These are phyloP conservation scores for Lactarius quietus DNA, from an alignment of 768 basidiomycete genomes.

Conservation along the genomic window DNA sequence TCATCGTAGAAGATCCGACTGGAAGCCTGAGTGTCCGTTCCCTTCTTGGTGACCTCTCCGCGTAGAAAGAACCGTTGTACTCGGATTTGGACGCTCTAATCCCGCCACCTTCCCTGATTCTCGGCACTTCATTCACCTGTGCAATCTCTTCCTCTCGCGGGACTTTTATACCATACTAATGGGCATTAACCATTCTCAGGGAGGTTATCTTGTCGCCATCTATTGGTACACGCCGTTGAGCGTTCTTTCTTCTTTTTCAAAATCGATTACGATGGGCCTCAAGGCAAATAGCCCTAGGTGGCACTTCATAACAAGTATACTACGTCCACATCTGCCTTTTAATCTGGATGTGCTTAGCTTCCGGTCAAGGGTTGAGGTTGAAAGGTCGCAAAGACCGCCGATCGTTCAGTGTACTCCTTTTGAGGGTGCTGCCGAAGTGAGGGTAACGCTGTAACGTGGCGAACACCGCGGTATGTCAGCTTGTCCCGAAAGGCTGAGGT, in stretches of 20 bases:
- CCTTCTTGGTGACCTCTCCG: background rate
- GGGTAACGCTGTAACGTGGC: background rate
- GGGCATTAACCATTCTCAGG: background rate
- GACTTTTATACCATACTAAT: background rate
- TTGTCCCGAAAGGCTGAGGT: too few relatives aligned
- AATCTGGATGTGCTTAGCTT: background rate
- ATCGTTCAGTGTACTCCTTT: background rate
- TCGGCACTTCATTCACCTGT: background rate
- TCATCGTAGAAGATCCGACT: background rate
- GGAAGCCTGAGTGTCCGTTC: background rate
- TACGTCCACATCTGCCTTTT: background rate
- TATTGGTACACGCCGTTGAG: background rate
- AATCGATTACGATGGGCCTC: background rate
- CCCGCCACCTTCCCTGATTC: background rate
- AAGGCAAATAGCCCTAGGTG: background rate
- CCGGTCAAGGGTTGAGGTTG: background rate
- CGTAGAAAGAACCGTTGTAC: background rate
- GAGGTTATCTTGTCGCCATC: background rate
- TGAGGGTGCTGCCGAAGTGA: background rate
- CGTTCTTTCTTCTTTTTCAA: too few relatives aligned
- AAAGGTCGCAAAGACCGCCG: background rate
- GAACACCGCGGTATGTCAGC: too few relatives aligned
- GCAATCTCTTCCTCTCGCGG: background rate
- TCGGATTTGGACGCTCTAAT: background rate
- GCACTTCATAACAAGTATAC: background rate